Base-by-base conservation (phyloP, 1,139 yeast species). In the Zygoascus sp. region DNA sequence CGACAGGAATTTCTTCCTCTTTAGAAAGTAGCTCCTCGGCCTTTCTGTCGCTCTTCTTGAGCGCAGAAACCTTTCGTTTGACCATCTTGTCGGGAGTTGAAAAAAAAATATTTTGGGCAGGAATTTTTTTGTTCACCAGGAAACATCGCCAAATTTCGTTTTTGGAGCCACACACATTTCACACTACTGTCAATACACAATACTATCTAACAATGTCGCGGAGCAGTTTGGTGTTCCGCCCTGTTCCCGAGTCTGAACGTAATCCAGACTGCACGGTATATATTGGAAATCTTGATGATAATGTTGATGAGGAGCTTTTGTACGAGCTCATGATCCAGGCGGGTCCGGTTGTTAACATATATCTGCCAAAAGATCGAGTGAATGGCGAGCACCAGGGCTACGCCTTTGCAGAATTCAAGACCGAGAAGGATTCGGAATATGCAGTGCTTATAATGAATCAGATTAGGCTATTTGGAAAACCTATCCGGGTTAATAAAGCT, bases 271-370 rank as follows among this genome's bases (percentile, higher is more conserved):
- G 81, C 1, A 79, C 95, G 0, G 66, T 90, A 2, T 92, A 88
- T 62, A 76, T 90, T 21, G 97, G 97, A 1, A 88, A 88, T 57
- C 67, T 92, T 8, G 96, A 87, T 54, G 79, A 81, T 2, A 76
- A 78, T 42, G 95, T 80, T 1, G 78, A 79, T 1, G 95, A 85
- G 54, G 67, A 74, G 1, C 47, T 67, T 25, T 65, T 94, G 43
- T 87, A 83, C 61, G 98, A 92, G 63, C 73, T 92, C 28, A 83
- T 89, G 64, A 67, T 86, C 10, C 98, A 92, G 62, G 82, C 87
- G 45, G 94, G 95, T 0, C 96, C 96, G 0, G 76, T 92, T 4
- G 71, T 72, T 42, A 73, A 78, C 28, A 74, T 92, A 10, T 76
- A 83, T 55, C 70, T 92, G 57, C 97, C 97, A 4, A 81, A 80